Evolutionary conservation across 2,329 filamentous ascomycete species (phyloP).

Genomic region (Alternaria sp.): DNA sequence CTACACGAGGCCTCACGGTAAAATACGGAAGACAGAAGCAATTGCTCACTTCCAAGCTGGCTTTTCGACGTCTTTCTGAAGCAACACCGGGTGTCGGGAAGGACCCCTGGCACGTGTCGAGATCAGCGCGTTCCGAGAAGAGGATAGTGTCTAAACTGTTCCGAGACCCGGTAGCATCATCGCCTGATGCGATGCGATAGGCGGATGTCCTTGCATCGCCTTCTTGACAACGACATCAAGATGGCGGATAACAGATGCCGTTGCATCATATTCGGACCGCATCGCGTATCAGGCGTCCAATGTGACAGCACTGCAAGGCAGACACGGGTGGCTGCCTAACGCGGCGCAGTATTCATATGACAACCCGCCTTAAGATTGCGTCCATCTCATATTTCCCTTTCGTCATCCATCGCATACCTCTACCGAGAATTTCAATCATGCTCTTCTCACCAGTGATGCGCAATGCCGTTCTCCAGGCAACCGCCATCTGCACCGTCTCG

Average conservation of each 20-base stretch:
- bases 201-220: background rate
- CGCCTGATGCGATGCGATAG: background rate
- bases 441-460: constrained; percentile 16
- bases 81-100: background rate
- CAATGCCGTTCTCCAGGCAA: constrained; percentile 17
- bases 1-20: background rate
- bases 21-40: background rate
- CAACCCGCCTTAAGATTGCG: background rate
- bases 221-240: background rate
- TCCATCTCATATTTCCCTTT: background rate
- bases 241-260: background rate
- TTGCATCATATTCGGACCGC: background rate
- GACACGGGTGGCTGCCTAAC: background rate
- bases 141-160: background rate
- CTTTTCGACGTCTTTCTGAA: background rate
- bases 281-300: background rate
- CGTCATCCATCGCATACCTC: background rate
- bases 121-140: background rate
- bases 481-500: constrained; percentile 7
- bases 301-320: background rate
- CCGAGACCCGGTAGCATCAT: background rate
- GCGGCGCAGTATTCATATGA: background rate
- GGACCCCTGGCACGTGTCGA: background rate
- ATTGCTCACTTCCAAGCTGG: background rate
- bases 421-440: constrained; percentile 1